phyloP scores from a whole-genome alignment of 2,329 filamentous ascomycete species.

The Setomelanomma holmii region DNA sequence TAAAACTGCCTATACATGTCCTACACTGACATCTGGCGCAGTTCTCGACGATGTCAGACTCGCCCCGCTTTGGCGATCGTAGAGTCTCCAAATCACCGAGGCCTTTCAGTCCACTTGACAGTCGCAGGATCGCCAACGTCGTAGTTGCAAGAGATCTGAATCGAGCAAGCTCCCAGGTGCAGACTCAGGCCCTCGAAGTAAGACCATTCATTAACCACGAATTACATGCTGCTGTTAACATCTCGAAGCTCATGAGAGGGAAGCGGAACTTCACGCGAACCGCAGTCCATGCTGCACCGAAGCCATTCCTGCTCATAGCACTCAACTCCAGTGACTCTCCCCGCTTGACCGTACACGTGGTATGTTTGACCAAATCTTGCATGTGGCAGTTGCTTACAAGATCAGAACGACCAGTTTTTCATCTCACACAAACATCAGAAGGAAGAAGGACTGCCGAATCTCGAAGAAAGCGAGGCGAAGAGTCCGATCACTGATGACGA shows the following conservation, averaged over 20 bases:
- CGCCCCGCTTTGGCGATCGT: slow-evolving; percentile 23
- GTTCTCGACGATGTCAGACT: slow-evolving; percentile 25
- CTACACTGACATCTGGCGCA: slow-evolving; percentile 14
- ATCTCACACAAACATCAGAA: slow-evolving; percentile 85
- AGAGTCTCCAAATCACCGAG: slow-evolving; percentile 43
- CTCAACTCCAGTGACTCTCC: slow-evolving; percentile 60
- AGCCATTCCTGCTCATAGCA: slow-evolving; percentile 80
- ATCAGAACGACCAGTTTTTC: slow-evolving; percentile 83
- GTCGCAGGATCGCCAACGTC: slow-evolving; percentile 75
- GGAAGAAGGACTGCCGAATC: slow-evolving; percentile 74
- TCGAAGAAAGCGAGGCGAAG: slow-evolving; percentile 64
- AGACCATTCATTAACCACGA: background rate
- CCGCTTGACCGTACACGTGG: slow-evolving; percentile 53
- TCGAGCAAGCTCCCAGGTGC: slow-evolving; percentile 73
- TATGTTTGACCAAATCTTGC: slow-evolving; percentile 13
- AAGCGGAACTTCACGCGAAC: slow-evolving; percentile 79
- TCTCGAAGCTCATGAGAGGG: slow-evolving; percentile 73
- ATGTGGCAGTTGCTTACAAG: slow-evolving; percentile 52
- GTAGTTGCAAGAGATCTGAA: slow-evolving; percentile 84
- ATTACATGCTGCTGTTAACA: background rate
- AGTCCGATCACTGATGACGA: slow-evolving; percentile 32
- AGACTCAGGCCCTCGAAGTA: slow-evolving; percentile 77
- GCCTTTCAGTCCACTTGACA: slow-evolving; percentile 51
- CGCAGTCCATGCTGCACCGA: slow-evolving; percentile 75
- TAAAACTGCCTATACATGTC: background rate